phyloP scores from a whole-genome alignment of 257 asterid genomes.

The Solanum corneliomulleri region DNA sequence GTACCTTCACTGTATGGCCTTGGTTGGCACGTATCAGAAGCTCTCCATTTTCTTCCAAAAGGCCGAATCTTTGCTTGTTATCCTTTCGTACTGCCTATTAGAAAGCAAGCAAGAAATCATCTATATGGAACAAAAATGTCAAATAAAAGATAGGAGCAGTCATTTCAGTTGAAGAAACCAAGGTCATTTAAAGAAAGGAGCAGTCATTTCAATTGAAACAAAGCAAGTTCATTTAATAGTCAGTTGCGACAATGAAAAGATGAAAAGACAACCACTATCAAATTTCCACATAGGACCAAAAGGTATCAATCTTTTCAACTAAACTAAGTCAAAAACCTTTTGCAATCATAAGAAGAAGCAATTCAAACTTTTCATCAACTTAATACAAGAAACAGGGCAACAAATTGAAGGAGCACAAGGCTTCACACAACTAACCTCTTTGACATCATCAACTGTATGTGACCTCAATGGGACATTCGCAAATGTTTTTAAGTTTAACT shows the following conservation, averaged over 20 bases:
- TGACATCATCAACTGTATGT: slow-evolving; percentile 65
- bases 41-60: slow-evolving; percentile 77
- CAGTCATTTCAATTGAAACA: neutral
- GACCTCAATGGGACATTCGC: slow-evolving; percentile 53
- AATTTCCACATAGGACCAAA: neutral
- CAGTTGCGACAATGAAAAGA: neutral
- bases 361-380: neutral
- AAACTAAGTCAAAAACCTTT: neutral
- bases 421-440: slow-evolving; percentile 45
- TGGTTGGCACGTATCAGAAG: slow-evolving; percentile 91
- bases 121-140: neutral
- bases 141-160: neutral
- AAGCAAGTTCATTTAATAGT: neutral
- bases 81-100: slow-evolving; percentile 70
- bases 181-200: neutral
- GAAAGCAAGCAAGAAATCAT: neutral
- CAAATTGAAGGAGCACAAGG: neutral
- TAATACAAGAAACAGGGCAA: neutral
- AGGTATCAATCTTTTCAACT: neutral
- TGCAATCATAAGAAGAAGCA: neutral
- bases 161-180: neutral
- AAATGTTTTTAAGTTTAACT: slow-evolving; percentile 65
- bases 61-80: slow-evolving; percentile 77
- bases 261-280: neutral
- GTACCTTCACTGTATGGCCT: slow-evolving; percentile 71